Evolutionary conservation across 768 basidiomycete genomes (phyloP).

Genomic region (Tephrocybe sp.): DNA sequence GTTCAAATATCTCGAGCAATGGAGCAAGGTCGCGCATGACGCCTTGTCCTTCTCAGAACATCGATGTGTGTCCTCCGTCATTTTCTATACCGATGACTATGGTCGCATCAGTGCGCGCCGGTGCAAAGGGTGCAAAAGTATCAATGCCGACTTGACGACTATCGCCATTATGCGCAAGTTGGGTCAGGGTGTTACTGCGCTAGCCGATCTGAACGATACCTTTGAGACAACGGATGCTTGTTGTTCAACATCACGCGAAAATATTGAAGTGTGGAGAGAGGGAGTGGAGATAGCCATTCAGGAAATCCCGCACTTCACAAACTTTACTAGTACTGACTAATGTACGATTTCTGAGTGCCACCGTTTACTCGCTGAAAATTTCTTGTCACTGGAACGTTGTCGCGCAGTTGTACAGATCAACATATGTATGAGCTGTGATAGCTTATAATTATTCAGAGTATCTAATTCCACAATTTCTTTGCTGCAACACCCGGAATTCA

Average conservation of each 20-base stretch:
- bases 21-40: not conserved
- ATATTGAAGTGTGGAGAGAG: conserved; percentile 1
- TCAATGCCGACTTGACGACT: not conserved
- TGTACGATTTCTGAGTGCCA: too few species aligned
- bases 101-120: not conserved
- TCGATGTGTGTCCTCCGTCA: not conserved
- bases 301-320: conserved; percentile 6
- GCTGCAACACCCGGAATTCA: too few species aligned
- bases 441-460: too few species aligned
- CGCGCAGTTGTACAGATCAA: too few species aligned
- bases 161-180: conserved; percentile 5
- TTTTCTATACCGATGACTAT: accelerated
- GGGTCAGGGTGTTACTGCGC: not conserved
- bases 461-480: too few species aligned
- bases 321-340: too few species aligned
- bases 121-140: not conserved
- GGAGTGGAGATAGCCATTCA: not conserved
- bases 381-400: too few species aligned
- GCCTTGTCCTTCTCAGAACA: not conserved
- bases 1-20: conserved; percentile 5
- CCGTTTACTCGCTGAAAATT: too few species aligned
- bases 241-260: not conserved
- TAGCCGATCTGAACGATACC: conserved; percentile 3
- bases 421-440: too few species aligned
- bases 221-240: not conserved